phyloP scores from a whole-genome alignment of 2,329 filamentous ascomycete genomes.

The Nemania abortiva region DNA sequence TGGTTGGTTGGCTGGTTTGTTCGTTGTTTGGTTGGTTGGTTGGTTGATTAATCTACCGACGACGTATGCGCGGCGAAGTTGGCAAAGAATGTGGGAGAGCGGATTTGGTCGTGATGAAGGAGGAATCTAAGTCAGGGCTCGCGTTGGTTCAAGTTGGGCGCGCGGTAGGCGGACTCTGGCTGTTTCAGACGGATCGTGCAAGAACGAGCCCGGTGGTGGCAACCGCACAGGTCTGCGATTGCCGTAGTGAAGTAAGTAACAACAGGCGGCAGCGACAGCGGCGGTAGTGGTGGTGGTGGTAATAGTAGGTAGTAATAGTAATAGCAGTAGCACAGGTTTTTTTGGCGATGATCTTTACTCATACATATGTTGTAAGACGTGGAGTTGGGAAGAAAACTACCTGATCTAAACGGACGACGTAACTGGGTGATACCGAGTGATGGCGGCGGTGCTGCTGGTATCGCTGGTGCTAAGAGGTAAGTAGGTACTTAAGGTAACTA shows the following conservation, averaged over 20 bases:
- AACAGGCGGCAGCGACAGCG: conserved; percentile 4
- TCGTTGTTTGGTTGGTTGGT: neutral
- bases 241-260: neutral
- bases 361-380: conserved; percentile 33
- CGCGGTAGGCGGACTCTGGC: conserved; percentile 25
- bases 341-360: conserved; percentile 26
- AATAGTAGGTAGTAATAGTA: conserved; percentile 11
- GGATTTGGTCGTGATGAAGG: conserved; percentile 21
- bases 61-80: conserved; percentile 11
- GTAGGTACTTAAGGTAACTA: neutral
- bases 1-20: neutral
- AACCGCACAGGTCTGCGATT: neutral
- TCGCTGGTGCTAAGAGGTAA: neutral
- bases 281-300: neutral
- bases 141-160: conserved; percentile 28
- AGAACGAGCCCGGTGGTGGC: conserved; percentile 11
- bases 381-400: conserved; percentile 13
- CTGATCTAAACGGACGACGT: conserved; percentile 7
- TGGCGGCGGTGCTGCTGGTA: conserved; percentile 1
- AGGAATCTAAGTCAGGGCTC: conserved; percentile 30
- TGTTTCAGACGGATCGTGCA: conserved; percentile 37
- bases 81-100: conserved; percentile 17
- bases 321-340: conserved; percentile 6
- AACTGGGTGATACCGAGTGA: conserved; percentile 14
- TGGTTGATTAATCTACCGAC: conserved; percentile 1